Percentiles rank a stretch among this genome's conserved stretches.
These are phyloP conservation scores for Diutina neorugosa DNA, from an alignment of 1,139 yeast species.

Conservation along the genomic window DNA sequence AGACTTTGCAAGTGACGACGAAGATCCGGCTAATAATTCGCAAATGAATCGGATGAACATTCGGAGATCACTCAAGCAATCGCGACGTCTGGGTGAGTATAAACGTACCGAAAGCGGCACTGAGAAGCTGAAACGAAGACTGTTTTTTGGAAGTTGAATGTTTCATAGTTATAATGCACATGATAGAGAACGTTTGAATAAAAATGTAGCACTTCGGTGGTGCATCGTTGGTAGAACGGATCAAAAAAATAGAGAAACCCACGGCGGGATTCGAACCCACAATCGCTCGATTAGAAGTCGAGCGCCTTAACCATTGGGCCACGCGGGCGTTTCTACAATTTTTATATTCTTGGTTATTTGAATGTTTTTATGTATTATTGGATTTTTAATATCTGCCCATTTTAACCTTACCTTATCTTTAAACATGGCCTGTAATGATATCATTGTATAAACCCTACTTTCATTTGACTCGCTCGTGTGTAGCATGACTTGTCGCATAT, in stretches of 20 bases:
- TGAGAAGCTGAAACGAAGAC: conserved; percentile 19
- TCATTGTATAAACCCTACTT: too few species aligned
- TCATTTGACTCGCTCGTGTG: too few species aligned
- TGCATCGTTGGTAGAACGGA: too few species aligned
- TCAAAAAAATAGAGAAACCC: background rate
- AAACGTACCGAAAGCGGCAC: conserved; percentile 20
- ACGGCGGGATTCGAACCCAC: background rate
- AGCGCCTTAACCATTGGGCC: background rate
- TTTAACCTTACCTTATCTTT: too few species aligned
- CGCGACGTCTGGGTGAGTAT: conserved; percentile 18
- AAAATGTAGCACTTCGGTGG: too few species aligned
- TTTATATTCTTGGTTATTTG: too few species aligned
- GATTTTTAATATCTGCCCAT: too few species aligned
- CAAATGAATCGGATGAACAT: conserved; percentile 31
- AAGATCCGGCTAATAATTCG: conserved; percentile 19
- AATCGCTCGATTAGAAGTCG: background rate
- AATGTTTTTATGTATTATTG: too few species aligned
- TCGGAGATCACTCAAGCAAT: conserved; percentile 25
- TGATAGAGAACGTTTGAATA: background rate
- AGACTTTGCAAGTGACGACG: conserved; percentile 39
- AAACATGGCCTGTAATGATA: too few species aligned
- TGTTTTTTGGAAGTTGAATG: conserved; percentile 16
- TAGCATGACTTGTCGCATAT: too few species aligned
- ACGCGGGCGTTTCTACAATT: too few species aligned
- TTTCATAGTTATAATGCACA: background rate